Evolutionary conservation across 495 filamentous ascomycete species (phyloP), one percentile per base, ranked within the genome.

Genomic region (Thermochaetoides thermophila): DNA sequence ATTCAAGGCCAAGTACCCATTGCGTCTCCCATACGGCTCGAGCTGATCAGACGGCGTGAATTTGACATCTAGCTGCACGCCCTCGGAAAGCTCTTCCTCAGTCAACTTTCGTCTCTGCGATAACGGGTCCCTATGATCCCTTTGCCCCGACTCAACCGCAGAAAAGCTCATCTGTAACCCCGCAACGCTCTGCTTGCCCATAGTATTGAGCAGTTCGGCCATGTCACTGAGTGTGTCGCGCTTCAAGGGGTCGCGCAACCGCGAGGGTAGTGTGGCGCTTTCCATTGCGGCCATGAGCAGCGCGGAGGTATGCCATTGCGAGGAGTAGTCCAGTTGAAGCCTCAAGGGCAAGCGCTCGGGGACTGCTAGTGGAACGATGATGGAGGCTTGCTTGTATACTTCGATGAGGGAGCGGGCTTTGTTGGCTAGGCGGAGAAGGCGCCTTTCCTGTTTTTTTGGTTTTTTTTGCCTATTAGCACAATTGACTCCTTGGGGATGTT

Each of bases 281-380:
- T 99, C 89, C 17, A 95, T 44, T 6, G 83, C 80, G 4, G 76
- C 68, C 6, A 76, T 73, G 39, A 94, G 61, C 16, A 96, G 54
- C 6, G 77, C 87, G 10, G 81, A 78, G 12, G 63, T 74, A 41
- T 94, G 76, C 91, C 91, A 97, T 42, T 64, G 57, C 5, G 80
- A 91, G 7, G 57, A 55, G 19, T 46, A 43, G 47, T 94, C 70
- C 16, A 95, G 44, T 15, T 55, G 50, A 10, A 92, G 44, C 40
- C 71, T 75, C 4, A 43, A 33, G 10, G 84, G 79, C 17, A 83
- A 42, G 16, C 49, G 51, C 18, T 74, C 68, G 5, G 73, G 71
- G 17, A 78, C 53, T 3, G 78, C 64, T 23, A 95, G 60, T 1
- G 89, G 89, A 22, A 91, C 64, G 45, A 89, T 81, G 11, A 95